phyloP scores from a whole-genome alignment of 2,329 filamentous ascomycete species.

The Calonectria naviculata region DNA sequence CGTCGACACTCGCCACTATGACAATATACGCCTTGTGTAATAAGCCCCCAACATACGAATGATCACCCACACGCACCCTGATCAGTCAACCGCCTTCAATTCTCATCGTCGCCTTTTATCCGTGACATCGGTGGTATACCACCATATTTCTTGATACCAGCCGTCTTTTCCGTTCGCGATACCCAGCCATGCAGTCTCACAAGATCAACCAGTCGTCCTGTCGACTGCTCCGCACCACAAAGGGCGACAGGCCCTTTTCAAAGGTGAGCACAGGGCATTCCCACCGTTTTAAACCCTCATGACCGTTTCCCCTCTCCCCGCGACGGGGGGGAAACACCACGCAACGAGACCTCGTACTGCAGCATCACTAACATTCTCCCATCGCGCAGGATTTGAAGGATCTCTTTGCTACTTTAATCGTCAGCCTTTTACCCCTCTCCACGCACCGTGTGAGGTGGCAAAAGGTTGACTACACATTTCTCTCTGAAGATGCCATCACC shows the following conservation, averaged over 20 bases:
- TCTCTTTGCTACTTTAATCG: constrained; percentile 92
- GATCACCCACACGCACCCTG: neutral
- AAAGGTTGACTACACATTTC: constrained; percentile 91
- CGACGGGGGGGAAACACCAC: neutral
- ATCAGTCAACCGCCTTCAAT: neutral
- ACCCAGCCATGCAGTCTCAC: neutral
- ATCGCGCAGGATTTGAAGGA: constrained; percentile 88
- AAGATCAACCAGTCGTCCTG: constrained; percentile 80
- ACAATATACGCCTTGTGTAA: neutral
- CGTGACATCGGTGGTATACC: neutral
- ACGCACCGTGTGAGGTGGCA: constrained; percentile 92
- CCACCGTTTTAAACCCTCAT: neutral
- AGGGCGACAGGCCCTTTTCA: constrained; percentile 94
- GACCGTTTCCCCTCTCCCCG: neutral
- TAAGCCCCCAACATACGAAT: neutral
- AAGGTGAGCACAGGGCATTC: constrained; percentile 70
- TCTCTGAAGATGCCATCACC: constrained; percentile 97
- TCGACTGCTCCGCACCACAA: constrained; percentile 94
- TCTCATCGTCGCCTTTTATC: neutral
- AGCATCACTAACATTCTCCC: neutral
- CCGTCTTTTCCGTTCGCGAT: neutral
- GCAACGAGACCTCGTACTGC: neutral
- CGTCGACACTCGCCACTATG: neutral
- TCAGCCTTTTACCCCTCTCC: constrained; percentile 85
- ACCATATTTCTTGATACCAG: neutral